Evolutionary conservation across 352 stramenopile genomes (phyloP).

Genomic region (Hyaloperonospora arabidopsidis): DNA sequence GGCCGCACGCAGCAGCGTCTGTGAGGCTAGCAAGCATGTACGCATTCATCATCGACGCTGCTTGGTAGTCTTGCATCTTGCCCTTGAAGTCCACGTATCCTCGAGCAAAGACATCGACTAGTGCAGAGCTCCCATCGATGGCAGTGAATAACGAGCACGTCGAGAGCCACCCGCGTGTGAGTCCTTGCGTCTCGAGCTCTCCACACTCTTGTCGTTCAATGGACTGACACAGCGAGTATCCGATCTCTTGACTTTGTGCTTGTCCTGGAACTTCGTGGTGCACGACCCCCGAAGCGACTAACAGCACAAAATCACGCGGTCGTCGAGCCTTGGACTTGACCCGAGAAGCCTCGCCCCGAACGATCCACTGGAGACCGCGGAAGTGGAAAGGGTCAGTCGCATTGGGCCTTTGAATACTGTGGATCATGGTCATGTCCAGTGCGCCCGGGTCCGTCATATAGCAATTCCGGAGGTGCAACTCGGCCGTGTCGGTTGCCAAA

Average conservation of each 20-base stretch:
- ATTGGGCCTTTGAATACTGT: constrained; percentile 16
- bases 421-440: constrained; percentile 24
- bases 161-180: constrained; percentile 22
- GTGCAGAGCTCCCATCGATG: neutral
- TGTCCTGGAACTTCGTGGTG: constrained; percentile 6
- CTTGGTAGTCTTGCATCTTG: constrained; percentile 27
- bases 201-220: constrained; percentile 12
- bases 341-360: constrained; percentile 17
- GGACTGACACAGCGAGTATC: constrained; percentile 23
- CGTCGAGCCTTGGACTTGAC: constrained; percentile 13
- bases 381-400: constrained; percentile 25
- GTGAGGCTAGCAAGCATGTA: constrained; percentile 16
- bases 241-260: constrained; percentile 12
- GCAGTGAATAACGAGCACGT: constrained; percentile 25
- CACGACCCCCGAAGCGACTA: constrained; percentile 26
- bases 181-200: neutral
- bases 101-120: constrained; percentile 22
- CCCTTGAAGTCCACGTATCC: constrained; percentile 22
- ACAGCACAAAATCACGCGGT: constrained; percentile 30
- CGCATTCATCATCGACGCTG: constrained; percentile 16
- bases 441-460: constrained; percentile 28
- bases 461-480: constrained; percentile 24
- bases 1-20: constrained; percentile 39
- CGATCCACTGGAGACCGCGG: constrained; percentile 28
- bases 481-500: constrained; percentile 18